Percentiles rank a stretch among this genome's conserved stretches.
Conservation (phyloP, 2,329 filamentous ascomycete genomes). For the Nigrospora sphaerica region DNA sequence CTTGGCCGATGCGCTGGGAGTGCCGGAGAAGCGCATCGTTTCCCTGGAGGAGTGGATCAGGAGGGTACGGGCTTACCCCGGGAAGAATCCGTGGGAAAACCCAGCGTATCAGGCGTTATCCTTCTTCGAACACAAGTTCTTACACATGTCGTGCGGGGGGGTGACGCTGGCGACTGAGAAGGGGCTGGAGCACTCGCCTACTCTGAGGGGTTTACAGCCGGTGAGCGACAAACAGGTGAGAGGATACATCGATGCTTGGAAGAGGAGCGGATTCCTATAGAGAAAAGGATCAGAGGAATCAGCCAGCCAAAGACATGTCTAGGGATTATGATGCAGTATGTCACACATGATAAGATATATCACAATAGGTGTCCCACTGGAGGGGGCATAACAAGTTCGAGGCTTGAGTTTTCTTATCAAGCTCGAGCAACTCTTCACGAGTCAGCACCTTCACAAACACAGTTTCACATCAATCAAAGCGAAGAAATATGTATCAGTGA, state of each 20-base stretch:
- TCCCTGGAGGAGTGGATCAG: conserved; percentile 17
- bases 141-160: conserved; percentile 20
- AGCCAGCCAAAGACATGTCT: too few species aligned
- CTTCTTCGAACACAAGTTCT: conserved; percentile 19
- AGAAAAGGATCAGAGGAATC: too few species aligned
- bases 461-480: too few species aligned
- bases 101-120: conserved; percentile 15
- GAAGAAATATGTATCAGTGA: too few species aligned
- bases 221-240: conserved; percentile 9
- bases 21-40: conserved; percentile 9
- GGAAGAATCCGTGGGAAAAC: conserved; percentile 12
- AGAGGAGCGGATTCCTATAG: conserved; percentile 9
- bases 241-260: conserved; percentile 12
- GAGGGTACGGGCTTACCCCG: conserved; percentile 11
- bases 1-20: conserved; percentile 11
- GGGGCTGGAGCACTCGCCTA: conserved; percentile 11
- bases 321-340: too few species aligned
- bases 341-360: too few species aligned
- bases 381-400: too few species aligned
- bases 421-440: too few species aligned
- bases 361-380: too few species aligned
- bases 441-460: too few species aligned
- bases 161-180: conserved; percentile 15
- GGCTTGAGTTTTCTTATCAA: too few species aligned
- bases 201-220: conserved; percentile 7